These are phyloP conservation scores for Senna siamea DNA, from an alignment of 306 rosid species.

Conservation along the genomic window DNA sequence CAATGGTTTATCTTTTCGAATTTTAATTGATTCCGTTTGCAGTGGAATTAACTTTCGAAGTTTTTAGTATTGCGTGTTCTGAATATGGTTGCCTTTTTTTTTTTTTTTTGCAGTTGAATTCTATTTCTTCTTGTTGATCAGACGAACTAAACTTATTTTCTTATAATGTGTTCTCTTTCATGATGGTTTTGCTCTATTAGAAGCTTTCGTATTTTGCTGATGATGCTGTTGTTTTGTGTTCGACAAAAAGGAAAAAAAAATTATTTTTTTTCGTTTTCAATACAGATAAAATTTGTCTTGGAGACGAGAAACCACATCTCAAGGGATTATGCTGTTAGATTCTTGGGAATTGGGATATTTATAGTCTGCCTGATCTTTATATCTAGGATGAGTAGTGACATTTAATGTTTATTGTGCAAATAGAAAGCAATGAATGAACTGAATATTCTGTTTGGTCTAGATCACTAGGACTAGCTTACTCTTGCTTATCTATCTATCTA, in stretches of 20 bases:
- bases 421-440: neutral
- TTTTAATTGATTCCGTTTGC: neutral
- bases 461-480: neutral
- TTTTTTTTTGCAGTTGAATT: neutral
- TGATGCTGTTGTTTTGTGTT: too few relatives aligned
- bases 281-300: too few relatives aligned
- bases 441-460: conserved; percentile 21
- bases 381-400: neutral
- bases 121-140: neutral
- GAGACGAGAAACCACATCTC: neutral
- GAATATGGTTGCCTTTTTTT: conserved; percentile 5
- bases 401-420: neutral
- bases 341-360: neutral
- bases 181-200: conserved; percentile 12
- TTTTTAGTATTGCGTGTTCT: neutral
- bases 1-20: neutral
- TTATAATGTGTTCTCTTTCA: neutral
- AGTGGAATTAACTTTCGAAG: neutral
- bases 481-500: neutral
- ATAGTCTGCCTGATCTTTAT: neutral
- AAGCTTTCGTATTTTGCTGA: neutral
- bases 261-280: too few relatives aligned
- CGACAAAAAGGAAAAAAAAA: too few relatives aligned
- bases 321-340: conserved; percentile 8
- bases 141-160: neutral